A percentile compares a stretch with the other conserved stretches of the same genome.
Evolutionary conservation across 1,139 yeast genomes (phyloP).

Genomic region (Keqinozyma sinolaborantium): DNA sequence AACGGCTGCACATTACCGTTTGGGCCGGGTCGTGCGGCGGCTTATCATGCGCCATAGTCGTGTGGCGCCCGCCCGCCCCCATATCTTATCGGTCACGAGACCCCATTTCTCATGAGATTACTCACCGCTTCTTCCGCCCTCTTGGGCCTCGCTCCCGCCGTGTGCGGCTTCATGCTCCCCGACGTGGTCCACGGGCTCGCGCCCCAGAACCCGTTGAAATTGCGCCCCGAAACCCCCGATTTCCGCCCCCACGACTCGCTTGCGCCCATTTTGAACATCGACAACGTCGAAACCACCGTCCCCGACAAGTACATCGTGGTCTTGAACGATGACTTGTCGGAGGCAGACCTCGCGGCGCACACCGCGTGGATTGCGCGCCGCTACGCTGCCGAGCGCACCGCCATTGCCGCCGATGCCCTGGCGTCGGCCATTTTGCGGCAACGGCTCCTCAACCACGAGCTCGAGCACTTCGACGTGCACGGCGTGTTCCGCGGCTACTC

Average conservation of each 20-base stretch:
- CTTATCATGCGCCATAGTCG: too few relatives aligned
- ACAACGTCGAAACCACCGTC: constrained; percentile 46
- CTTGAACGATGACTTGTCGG: constrained; percentile 58
- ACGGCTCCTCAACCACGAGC: constrained; percentile 6
- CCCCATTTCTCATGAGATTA: too few relatives aligned
- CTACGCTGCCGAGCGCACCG: constrained; percentile 36
- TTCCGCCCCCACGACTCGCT: constrained; percentile 14
- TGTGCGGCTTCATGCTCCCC: too few relatives aligned
- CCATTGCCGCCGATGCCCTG: constrained; percentile 16
- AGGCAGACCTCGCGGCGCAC: constrained; percentile 57
- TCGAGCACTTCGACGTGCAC: constrained; percentile 52
- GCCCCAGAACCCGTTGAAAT: not conserved
- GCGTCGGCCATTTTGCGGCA: constrained; percentile 11
- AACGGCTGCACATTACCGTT: too few relatives aligned
- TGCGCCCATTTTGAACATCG: constrained; percentile 41
- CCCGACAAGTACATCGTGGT: constrained; percentile 76
- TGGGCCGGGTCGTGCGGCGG: too few relatives aligned
- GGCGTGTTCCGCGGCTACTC: constrained; percentile 58
- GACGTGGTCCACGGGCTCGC: too few relatives aligned
- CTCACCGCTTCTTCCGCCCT: too few relatives aligned
- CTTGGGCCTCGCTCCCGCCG: too few relatives aligned
- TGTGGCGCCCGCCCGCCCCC: too few relatives aligned
- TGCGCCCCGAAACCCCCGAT: not conserved
- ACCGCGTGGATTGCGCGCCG: constrained; percentile 50
- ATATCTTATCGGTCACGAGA: too few relatives aligned